Evolutionary conservation across 1,284 basidiomycete genomes (phyloP).

Genomic region (Tremellales sp.): DNA sequence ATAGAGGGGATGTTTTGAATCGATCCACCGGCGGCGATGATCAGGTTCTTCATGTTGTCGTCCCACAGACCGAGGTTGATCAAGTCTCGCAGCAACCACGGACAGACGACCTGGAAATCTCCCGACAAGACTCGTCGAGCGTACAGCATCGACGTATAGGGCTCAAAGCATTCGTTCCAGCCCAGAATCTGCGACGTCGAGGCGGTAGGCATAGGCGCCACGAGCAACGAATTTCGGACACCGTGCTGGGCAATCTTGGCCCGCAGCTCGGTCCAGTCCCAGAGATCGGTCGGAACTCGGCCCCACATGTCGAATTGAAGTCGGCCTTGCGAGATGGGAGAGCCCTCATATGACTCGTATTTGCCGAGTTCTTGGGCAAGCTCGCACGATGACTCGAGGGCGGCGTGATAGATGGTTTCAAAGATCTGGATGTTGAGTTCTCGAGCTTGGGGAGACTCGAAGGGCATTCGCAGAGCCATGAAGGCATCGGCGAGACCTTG

Average conservation of each 20-base stretch:
- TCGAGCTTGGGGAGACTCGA: constrained; percentile 85
- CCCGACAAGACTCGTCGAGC: constrained; percentile 98
- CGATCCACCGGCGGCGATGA: constrained; percentile 96
- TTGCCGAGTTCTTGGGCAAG: constrained; percentile 76
- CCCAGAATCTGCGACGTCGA: constrained; percentile 98
- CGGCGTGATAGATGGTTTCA: constrained; percentile 98
- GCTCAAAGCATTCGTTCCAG: constrained; percentile 82
- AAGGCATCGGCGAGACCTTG: constrained; percentile 98
- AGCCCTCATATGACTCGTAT: constrained; percentile 90
- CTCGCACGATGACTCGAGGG: constrained; percentile 87
- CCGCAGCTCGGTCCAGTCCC: constrained; percentile 92
- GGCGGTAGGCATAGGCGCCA: constrained; percentile 98
- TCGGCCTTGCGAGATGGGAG: constrained; percentile 80
- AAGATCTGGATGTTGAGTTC: constrained; percentile 94
- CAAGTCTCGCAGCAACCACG: constrained; percentile 95
- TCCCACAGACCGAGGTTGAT: constrained; percentile 95
- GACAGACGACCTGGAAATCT: constrained; percentile 99
- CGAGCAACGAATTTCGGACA: constrained; percentile 87
- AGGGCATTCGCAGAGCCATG: constrained; percentile 94
- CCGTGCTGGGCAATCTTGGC: constrained; percentile 83
- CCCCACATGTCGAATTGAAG: constrained; percentile 97
- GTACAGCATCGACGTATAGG: constrained; percentile 82
- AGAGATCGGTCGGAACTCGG: constrained; percentile 83
- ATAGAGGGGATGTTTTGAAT: constrained; percentile 85
- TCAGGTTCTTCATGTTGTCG: constrained; percentile 98